Evolutionary conservation across 768 basidiomycete species (phyloP).

Genomic region (Astraeus odoratus): DNA sequence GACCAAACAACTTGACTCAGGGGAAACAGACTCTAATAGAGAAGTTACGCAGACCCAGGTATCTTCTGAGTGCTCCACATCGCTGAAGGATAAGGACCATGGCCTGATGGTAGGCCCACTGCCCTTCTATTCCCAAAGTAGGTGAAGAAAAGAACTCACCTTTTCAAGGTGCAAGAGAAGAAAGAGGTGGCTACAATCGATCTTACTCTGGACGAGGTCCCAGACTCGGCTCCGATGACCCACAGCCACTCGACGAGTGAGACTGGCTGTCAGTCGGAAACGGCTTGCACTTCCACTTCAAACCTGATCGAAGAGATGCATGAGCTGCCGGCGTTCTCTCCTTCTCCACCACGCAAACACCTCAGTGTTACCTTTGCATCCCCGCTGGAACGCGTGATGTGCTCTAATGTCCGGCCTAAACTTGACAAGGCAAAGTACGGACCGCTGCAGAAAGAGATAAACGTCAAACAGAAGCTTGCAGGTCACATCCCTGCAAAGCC

Average conservation of each 20-base stretch:
- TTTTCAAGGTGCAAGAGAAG: constrained; percentile 11
- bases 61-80: constrained; percentile 1
- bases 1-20: not conserved
- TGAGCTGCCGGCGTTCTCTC: not conserved
- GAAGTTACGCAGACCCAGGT: not conserved
- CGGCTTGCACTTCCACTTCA: not conserved
- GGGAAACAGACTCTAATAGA: not conserved
- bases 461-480: not conserved
- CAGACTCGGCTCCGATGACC: too few species aligned
- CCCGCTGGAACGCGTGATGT: constrained; percentile 13
- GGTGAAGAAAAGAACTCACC: too few species aligned
- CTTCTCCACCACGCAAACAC: constrained; percentile 6
- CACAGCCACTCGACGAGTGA: constrained; percentile 2
- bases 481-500: not conserved
- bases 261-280: not conserved
- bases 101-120: constrained; percentile 7
- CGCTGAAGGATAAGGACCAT: constrained; percentile 3
- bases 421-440: not conserved
- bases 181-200: constrained; percentile 34
- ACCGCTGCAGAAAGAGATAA: constrained; percentile 1
- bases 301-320: not conserved
- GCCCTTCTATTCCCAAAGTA: too few species aligned
- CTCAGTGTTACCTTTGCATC: constrained; percentile 27
- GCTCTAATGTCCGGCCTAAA: constrained; percentile 1
- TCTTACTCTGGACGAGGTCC: constrained; percentile 32